A percentile compares a stretch with the other conserved stretches of the same genome.
These are phyloP conservation scores for Tolypocladium endophyticum DNA, from an alignment of 2,329 filamentous ascomycete species.

Conservation along the genomic window DNA sequence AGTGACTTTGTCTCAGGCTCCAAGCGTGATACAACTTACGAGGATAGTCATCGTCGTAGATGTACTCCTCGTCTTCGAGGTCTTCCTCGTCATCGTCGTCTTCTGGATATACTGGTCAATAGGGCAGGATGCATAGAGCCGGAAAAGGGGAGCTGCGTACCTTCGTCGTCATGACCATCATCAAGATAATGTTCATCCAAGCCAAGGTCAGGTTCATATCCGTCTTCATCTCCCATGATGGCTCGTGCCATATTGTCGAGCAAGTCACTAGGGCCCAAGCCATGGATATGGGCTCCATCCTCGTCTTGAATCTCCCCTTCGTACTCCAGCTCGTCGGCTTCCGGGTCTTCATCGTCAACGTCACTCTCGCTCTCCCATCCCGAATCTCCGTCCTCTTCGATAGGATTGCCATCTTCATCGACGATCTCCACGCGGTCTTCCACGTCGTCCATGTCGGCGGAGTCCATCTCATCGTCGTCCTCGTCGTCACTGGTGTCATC, in stretches of 20 bases:
- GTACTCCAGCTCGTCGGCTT: constrained; percentile 42
- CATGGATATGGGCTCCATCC: constrained; percentile 37
- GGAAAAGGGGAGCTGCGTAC: constrained; percentile 17
- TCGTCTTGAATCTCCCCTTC: constrained; percentile 45
- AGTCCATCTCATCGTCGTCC: constrained; percentile 34
- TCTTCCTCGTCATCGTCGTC: constrained; percentile 59
- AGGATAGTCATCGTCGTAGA: constrained; percentile 49
- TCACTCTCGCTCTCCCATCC: constrained; percentile 52
- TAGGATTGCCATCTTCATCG: constrained; percentile 50
- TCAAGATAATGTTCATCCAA: constrained; percentile 43
- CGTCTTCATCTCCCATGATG: constrained; percentile 40
- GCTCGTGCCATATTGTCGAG: constrained; percentile 46
- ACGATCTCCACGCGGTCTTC: constrained; percentile 46
- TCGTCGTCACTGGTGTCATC: constrained; percentile 52
- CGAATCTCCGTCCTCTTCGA: constrained; percentile 49
- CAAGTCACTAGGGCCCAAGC: constrained; percentile 32
- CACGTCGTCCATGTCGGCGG: constrained; percentile 38
- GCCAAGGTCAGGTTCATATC: constrained; percentile 40
- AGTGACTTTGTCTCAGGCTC: background rate
- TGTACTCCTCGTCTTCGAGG: constrained; percentile 56
- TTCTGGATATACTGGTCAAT: constrained; percentile 15
- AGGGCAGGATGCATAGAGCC: background rate
- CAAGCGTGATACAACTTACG: constrained; percentile 28
- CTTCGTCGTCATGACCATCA: constrained; percentile 50
- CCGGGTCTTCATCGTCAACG: constrained; percentile 42